Evolutionary conservation across 1,139 yeast species (phyloP).

Genomic region (Yamadazyma triangularis): DNA sequence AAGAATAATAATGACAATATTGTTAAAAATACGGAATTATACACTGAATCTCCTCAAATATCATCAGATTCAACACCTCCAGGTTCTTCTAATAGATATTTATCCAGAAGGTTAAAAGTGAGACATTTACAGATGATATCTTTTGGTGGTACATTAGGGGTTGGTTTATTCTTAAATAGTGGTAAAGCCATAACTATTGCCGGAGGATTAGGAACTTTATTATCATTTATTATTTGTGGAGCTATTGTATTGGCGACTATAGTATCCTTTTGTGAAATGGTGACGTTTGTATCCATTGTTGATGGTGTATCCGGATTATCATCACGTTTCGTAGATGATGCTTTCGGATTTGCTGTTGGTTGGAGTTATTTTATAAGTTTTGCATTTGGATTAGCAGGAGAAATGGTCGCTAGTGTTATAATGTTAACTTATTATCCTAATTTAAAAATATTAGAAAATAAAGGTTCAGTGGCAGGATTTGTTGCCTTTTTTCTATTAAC

Average conservation of each 20-base stretch:
- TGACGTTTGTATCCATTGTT: slow-evolving; percentile 74
- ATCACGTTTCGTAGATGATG: slow-evolving; percentile 77
- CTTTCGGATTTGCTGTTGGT: slow-evolving; percentile 81
- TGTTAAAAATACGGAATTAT: slow-evolving; percentile 8
- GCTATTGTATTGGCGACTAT: slow-evolving; percentile 64
- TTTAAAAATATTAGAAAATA: slow-evolving; percentile 43
- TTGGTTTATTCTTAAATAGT: slow-evolving; percentile 72
- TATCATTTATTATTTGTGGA: slow-evolving; percentile 70
- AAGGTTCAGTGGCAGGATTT: slow-evolving; percentile 58
- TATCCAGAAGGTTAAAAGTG: slow-evolving; percentile 55
- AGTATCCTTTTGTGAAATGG: slow-evolving; percentile 82
- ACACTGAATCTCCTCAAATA: slow-evolving; percentile 7
- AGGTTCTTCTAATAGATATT: slow-evolving; percentile 7
- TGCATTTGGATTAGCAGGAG: slow-evolving; percentile 72
- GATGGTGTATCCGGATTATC: slow-evolving; percentile 77
- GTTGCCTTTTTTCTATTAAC: slow-evolving; percentile 53
- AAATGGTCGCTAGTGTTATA: slow-evolving; percentile 73
- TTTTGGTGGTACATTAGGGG: slow-evolving; percentile 79
- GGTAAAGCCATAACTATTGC: slow-evolving; percentile 75
- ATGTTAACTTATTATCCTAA: slow-evolving; percentile 63
- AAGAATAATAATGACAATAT: slow-evolving; percentile 5
- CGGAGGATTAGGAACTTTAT: slow-evolving; percentile 76
- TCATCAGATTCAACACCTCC: slow-evolving; percentile 9
- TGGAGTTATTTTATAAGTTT: slow-evolving; percentile 75
- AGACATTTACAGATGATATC: slow-evolving; percentile 81